Evolutionary conservation across 2,329 filamentous ascomycete species (phyloP), one percentile per base, ranked within the genome.

Genomic region (Phoma herbarum): DNA sequence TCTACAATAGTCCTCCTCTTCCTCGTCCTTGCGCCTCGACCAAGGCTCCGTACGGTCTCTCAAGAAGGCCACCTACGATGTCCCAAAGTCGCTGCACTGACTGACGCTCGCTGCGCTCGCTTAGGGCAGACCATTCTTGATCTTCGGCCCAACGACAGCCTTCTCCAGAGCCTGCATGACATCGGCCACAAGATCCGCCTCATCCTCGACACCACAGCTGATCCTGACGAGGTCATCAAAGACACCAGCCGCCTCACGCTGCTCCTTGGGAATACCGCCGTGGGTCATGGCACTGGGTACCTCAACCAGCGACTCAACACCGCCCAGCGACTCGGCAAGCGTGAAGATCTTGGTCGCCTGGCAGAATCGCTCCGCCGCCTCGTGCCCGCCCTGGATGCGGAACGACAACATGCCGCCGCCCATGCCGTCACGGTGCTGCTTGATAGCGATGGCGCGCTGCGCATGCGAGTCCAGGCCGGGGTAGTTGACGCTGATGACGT

Each of bases 331-430:
- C 84, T 99, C 95, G 28, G 95, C 95, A 7, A 99, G 85, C 1
- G 93, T 97, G 81, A 97, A 98, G 77, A 99, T 88, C 73, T 87
- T 87, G 42, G 93, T 97, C 59, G 85, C 81, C 79, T 95, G 89
- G 84, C 95, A 98, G 86, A 99, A 99, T 51, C 88, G 86, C 80
- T 96, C 91, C 14, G 95, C 95, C 1, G 94, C 94, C 44, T 84
- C 85, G 72, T 92, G 86, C 33, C 95, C 95, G 56, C 94, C 95
- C 65, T 87, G 86, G 78, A 99, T 91, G 66, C 95, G 90, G 88
- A 99, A 99, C 58, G 90, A 94, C 42, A 99, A 87, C 95, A 99
- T 99, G 61, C 95, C 95, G 68, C 95, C 95, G 60, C 95, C 95
- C 85, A 98, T 90, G 62, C 90, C 95, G 69, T 96, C 86, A 67